phyloP scores from a whole-genome alignment of 2,329 filamentous ascomycete species.

The Ophiostoma angusticollis region DNA sequence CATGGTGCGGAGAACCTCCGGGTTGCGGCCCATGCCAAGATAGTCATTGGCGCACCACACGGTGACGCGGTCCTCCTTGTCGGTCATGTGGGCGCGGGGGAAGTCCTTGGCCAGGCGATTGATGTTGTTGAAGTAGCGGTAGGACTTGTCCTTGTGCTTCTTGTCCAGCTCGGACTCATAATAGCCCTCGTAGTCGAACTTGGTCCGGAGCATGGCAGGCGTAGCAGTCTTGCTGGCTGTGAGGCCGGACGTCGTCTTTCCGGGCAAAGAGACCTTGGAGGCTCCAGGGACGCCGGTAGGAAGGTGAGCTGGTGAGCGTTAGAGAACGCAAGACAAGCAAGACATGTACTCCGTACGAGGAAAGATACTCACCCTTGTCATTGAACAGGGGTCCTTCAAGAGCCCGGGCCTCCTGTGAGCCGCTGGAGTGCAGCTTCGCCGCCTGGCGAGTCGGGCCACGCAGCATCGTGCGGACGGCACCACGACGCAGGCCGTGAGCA shows the following conservation, averaged over 20 bases:
- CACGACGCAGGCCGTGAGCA: constrained; percentile 11
- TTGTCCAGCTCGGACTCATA: constrained; percentile 84
- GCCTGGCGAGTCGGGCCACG: constrained; percentile 22
- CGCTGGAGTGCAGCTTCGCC: constrained; percentile 70
- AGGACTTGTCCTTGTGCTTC: constrained; percentile 99
- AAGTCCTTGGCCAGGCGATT: constrained; percentile 95
- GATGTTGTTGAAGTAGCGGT: constrained; percentile 99
- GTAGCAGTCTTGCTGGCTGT: constrained; percentile 8
- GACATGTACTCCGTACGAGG: not conserved
- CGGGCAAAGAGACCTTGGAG: constrained; percentile 6
- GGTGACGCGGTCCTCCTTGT: constrained; percentile 72
- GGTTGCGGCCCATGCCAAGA: constrained; percentile 91
- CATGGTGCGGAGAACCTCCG: constrained; percentile 77
- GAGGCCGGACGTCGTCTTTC: not conserved
- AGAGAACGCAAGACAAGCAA: too few species aligned
- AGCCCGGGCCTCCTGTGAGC: constrained; percentile 62
- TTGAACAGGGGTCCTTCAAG: constrained; percentile 47
- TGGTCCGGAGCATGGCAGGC: constrained; percentile 26
- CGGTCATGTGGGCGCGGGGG: constrained; percentile 81
- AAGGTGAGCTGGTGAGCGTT: constrained; percentile 20
- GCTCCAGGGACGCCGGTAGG: constrained; percentile 19
- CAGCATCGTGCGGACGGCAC: constrained; percentile 34
- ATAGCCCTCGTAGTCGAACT: constrained; percentile 85
- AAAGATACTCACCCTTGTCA: constrained; percentile 34
- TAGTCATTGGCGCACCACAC: constrained; percentile 99